Evolutionary conservation across 1,284 basidiomycete species (phyloP), one percentile per base, ranked within the genome.

Genomic region (Porogramme epimiltina): DNA sequence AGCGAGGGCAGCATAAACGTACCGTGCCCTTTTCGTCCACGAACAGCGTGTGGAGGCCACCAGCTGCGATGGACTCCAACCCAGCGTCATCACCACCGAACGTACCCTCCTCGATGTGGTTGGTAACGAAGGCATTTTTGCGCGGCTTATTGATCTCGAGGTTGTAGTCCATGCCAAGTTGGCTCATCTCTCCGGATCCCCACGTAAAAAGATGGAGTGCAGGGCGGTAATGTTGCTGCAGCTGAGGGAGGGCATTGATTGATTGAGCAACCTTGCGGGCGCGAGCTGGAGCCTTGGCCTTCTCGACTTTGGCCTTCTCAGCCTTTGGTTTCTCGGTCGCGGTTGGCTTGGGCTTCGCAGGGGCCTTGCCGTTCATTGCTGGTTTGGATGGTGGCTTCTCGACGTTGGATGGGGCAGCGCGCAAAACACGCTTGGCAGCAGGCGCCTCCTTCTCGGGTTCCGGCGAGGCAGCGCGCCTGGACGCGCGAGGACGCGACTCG

Each of bases 111-210:
- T 75, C 71, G 9, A 89, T 84, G 65, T 83, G 77, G 61, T 79
- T 69, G 55, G 87, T 81, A 15, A 82, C 75, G 84, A 84, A 89
- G 0, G 67, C 44, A 62, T 84, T 91, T 51, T 84, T 77, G 63
- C 81, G 85, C 4, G 91, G 92, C 57, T 85, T 86, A 48, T 78
- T 71, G 54, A 88, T 77, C 69, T 94, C 89, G 52, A 75, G 81
- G 28, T 91, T 72, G 45, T 78, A 69, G 58, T 87, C 84, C 71
- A 92, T 79, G 18, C 93, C 93, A 62, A 95, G 88, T 68, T 95
- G 93, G 39, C 91, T 93, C 73, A 90, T 90, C 69, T 93, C 92
- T 19, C 92, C 93, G 15, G 84, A 80, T 8, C 93, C 93, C 82
- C 90, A 95, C 3, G 83, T 85, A 57, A 93, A 93, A n/a, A 93